Base-by-base conservation (phyloP, 192 early-diverging fungal genomes). In the Pecoramyces ruminantium region DNA sequence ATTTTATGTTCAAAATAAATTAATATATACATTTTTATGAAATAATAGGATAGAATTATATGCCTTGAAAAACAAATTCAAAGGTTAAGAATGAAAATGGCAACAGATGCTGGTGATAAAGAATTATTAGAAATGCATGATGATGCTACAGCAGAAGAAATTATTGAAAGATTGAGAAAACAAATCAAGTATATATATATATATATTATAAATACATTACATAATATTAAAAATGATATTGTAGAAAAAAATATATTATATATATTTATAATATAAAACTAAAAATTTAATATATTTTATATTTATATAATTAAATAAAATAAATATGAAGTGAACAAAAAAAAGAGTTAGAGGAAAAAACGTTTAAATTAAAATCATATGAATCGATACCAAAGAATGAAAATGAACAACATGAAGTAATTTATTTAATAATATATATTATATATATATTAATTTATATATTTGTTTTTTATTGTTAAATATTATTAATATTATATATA, bases 61-160 rank as follows among this genome's bases (percentile, higher is more conserved):
- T 84, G 89, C 15, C 81, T 92, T 38, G 85, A 88, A 13, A 84
- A 89, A 3, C 89, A 91, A 77, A 91, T 88, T 82, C 87, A 89
- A 80, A 88, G 90, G 25, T 86, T 91, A 18, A 82, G 88, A 81
- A 81, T 85, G 21, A 86, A 86, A 79, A 79, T 87, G 14, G 84
- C 89, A 1, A 83, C 90, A 16, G 81, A 86, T 17, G 83, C 83
- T 14, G 91, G 90, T 13, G 88, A 91, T 78, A 83, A 85, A 30
- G 79, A 84, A 3, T 82, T 87, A 16, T 90, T 86, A 51, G 88
- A 90, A 40, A 85, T 88, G 78, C 89, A 86, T 78, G 85, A 84
- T 78, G 86, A 89, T 29, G 84, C 84, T 0, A 84, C 85, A 13
- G 82, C 87, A 29, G 85, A 86, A 21, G 88, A 91, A 82, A 83